A percentile compares a stretch with the other conserved stretches of the same genome.
Evolutionary conservation across 2,329 filamentous ascomycete species (phyloP).

Genomic region (Fusarium praegraminearum): DNA sequence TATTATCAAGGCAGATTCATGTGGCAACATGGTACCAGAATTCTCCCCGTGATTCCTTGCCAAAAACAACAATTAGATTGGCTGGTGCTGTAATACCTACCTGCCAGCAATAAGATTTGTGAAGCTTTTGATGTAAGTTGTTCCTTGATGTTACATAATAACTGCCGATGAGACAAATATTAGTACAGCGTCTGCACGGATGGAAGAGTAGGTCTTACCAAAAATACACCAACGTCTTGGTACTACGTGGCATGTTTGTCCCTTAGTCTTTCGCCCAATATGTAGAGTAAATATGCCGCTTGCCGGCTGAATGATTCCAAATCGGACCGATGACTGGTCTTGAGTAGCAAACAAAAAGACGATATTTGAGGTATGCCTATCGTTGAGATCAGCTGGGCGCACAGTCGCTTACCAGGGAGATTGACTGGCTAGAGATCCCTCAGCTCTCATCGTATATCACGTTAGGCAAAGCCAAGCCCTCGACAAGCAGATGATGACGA

Average conservation of each 20-base stretch:
- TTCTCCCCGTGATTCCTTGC: background rate
- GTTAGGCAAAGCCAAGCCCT: background rate
- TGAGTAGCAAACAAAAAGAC: background rate
- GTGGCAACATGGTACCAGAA: background rate
- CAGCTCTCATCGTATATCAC: background rate
- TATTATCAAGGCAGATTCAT: background rate
- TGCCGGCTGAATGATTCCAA: background rate
- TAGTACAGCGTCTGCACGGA: background rate
- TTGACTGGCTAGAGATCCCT: constrained; percentile 16
- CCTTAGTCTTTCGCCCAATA: background rate
- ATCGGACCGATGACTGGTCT: constrained; percentile 5
- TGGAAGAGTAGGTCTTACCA: background rate
- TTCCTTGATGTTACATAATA: background rate
- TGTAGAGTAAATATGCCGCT: background rate
- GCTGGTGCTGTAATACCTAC: background rate
- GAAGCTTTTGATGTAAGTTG: background rate
- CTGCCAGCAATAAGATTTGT: background rate
- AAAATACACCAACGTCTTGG: constrained; percentile 7
- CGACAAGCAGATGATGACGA: background rate
- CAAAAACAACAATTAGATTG: background rate
- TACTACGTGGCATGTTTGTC: background rate
- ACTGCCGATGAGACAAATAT: background rate
- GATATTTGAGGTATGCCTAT: background rate
- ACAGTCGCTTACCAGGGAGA: constrained; percentile 19
- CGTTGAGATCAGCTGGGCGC: background rate